Percentiles rank a stretch among this genome's conserved stretches.
These are phyloP conservation scores for Aristolochia fimbriata DNA, from an alignment of 164 flowering plant species.

Conservation along the genomic window DNA sequence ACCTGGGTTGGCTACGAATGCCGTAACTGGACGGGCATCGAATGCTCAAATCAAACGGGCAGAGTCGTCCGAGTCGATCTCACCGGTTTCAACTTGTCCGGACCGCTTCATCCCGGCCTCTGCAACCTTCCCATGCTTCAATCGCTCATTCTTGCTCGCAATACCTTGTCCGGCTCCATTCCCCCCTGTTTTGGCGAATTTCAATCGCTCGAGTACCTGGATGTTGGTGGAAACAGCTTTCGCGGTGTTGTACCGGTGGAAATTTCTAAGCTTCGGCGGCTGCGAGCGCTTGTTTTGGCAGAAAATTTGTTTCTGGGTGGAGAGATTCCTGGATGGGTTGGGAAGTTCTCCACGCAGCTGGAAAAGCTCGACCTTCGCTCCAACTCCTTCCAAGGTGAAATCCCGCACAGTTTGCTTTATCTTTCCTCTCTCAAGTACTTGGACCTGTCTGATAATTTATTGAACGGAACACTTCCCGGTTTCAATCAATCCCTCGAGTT, in stretches of 20 bases:
- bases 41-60: constrained; percentile 39
- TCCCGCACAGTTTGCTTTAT: constrained; percentile 48
- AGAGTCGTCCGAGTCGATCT: constrained; percentile 45
- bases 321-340: constrained; percentile 45
- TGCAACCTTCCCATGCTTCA: constrained; percentile 44
- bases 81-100: constrained; percentile 36
- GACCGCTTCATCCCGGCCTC: constrained; percentile 41
- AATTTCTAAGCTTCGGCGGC: constrained; percentile 19
- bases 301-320: constrained; percentile 45
- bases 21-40: constrained; percentile 57
- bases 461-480: constrained; percentile 42
- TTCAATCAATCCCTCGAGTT: constrained; percentile 43
- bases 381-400: constrained; percentile 43
- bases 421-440: constrained; percentile 42
- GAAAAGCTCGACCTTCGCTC: constrained; percentile 41
- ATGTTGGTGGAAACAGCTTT: constrained; percentile 47
- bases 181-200: constrained; percentile 54
- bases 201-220: constrained; percentile 29
- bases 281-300: constrained; percentile 39
- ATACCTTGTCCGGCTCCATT: constrained; percentile 37
- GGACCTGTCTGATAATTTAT: constrained; percentile 49
- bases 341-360: constrained; percentile 48
- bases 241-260: constrained; percentile 42
- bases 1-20: constrained; percentile 38
- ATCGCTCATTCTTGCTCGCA: constrained; percentile 39